Conservation (phyloP, 208 protist genomes). For the Acanthamoeba rhysodes region DNA sequence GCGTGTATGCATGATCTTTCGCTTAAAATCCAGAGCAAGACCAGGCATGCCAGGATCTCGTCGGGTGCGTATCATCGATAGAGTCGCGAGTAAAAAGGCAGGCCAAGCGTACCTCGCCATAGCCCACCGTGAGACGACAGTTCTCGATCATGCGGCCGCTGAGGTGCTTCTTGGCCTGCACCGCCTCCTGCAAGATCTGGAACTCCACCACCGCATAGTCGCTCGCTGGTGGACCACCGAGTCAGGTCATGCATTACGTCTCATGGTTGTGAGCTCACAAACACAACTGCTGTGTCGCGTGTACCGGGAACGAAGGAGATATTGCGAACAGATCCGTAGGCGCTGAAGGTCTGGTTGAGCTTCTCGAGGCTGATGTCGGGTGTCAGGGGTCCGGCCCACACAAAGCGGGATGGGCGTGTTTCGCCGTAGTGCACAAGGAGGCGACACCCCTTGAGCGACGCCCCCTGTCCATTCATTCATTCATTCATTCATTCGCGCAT, state of each 20-base stretch:
- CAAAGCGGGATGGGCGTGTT: neutral
- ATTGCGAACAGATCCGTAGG: neutral
- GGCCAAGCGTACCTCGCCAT: neutral
- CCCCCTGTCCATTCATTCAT: neutral
- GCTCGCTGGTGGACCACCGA: neutral
- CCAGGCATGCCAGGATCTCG: no score
- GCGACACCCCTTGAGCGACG: neutral
- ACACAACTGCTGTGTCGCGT: no score
- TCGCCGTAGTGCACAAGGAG: neutral
- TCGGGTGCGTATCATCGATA: no score
- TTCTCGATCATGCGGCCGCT: neutral
- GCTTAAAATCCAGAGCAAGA: no score
- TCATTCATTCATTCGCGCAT: no score
- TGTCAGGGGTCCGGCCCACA: neutral
- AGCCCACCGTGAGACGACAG: neutral
- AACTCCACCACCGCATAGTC: neutral
- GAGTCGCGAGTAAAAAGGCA: no score
- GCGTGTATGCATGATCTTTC: no score
- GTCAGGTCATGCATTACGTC: neutral
- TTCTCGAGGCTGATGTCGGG: neutral
- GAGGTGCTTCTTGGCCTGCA: neutral
- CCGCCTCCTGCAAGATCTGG: neutral
- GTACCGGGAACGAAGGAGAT: neutral
- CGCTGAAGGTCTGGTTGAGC: neutral
- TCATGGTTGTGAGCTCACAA: neutral